Conservation (phyloP, 176 grass and related monocot genomes). For the Eragrostis curvula region DNA sequence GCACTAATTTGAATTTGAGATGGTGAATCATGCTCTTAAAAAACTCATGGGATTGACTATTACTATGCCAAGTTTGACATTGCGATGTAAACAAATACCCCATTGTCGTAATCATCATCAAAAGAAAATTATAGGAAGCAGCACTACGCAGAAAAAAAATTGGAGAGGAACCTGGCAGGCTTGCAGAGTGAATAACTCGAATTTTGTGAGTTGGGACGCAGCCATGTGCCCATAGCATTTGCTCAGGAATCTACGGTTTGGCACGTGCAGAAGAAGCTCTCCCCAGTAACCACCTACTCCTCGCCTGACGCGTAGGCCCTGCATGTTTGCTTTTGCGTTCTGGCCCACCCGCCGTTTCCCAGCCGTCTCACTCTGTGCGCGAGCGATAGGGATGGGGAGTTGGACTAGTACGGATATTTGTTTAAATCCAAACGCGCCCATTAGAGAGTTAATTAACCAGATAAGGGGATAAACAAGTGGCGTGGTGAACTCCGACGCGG, state of each 20-base stretch:
- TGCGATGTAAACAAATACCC: too few relatives aligned
- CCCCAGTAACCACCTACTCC: slow-evolving; percentile 50
- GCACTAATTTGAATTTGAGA: background rate
- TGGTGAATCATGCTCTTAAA: background rate
- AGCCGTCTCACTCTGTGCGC: background rate
- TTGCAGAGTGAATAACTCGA: background rate
- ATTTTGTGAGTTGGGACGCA: background rate
- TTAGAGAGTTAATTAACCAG: background rate
- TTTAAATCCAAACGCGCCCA: background rate
- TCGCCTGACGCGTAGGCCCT: slow-evolving; percentile 32
- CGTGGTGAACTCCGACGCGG: slow-evolving; percentile 30
- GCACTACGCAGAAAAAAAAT: background rate
- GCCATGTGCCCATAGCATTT: slow-evolving; percentile 23
- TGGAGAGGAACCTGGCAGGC: background rate
- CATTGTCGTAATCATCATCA: background rate
- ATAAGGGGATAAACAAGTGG: background rate
- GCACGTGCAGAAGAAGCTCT: slow-evolving; percentile 57
- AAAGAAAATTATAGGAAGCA: background rate
- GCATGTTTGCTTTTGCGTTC: background rate
- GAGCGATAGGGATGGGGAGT: background rate
- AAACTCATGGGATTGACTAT: too few relatives aligned
- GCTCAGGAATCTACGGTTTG: slow-evolving; percentile 7
- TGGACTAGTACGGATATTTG: too few relatives aligned
- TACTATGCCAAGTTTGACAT: background rate
- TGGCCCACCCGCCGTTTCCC: slow-evolving; percentile 1